These are phyloP conservation scores for Ogataea chonburiensis DNA, from an alignment of 805 yeast genomes.

Conservation along the genomic window DNA sequence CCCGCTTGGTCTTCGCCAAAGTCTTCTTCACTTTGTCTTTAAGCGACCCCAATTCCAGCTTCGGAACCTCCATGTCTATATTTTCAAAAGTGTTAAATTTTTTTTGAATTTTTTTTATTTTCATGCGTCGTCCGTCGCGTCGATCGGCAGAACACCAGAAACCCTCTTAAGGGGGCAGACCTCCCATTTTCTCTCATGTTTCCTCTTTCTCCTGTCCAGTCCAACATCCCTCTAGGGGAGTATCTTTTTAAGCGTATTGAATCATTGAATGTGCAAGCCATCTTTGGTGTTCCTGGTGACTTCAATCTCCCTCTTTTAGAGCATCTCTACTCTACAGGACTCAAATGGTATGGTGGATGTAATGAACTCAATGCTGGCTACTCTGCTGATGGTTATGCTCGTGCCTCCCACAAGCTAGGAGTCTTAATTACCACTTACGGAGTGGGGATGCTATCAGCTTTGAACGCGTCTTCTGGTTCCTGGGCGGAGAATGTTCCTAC, in stretches of 20 bases:
- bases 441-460: slow-evolving; percentile 84
- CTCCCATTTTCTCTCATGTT: slow-evolving; percentile 4
- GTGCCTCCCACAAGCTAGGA: slow-evolving; percentile 61
- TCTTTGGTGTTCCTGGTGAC: slow-evolving; percentile 82
- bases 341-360: slow-evolving; percentile 80
- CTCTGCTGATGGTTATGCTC: slow-evolving; percentile 86
- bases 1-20: slow-evolving; percentile 31
- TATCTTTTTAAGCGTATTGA: slow-evolving; percentile 61
- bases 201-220: slow-evolving; percentile 3
- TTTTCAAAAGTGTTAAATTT: slow-evolving; percentile 1
- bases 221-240: slow-evolving; percentile 55
- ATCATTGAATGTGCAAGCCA: slow-evolving; percentile 52
- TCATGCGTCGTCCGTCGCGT: slow-evolving; percentile 13
- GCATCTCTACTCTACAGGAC: slow-evolving; percentile 52
- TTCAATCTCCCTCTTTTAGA: slow-evolving; percentile 69
- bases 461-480: slow-evolving; percentile 81
- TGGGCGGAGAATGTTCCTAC: slow-evolving; percentile 79
- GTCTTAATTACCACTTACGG: slow-evolving; percentile 75
- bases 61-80: slow-evolving; percentile 41
- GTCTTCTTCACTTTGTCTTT: slow-evolving; percentile 64
- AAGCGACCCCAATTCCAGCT: slow-evolving; percentile 52
- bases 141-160: slow-evolving; percentile 4
- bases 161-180: not conserved
- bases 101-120: slow-evolving; percentile 7
- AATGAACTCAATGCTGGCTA: slow-evolving; percentile 90